phyloP scores from a whole-genome alignment of 2,329 filamentous ascomycete species.

The Pseudocercospora macadamiae region DNA sequence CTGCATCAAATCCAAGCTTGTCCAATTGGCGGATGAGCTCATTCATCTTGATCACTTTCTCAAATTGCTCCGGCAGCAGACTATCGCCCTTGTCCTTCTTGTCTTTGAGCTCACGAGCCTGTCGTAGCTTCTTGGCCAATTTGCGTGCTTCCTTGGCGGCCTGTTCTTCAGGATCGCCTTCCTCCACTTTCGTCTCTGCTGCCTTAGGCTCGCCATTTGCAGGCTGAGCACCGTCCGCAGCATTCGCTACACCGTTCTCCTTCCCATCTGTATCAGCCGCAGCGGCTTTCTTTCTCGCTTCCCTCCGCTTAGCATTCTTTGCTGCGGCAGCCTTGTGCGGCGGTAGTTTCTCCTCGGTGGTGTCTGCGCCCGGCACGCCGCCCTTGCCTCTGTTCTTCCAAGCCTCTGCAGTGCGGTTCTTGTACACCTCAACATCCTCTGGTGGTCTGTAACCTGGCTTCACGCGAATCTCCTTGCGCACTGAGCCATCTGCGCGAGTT shows the following conservation, averaged over 20 bases:
- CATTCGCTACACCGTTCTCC: slow-evolving; percentile 64
- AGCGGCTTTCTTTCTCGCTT: slow-evolving; percentile 65
- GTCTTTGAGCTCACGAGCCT: slow-evolving; percentile 84
- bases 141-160: slow-evolving; percentile 91
- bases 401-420: slow-evolving; percentile 83
- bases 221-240: slow-evolving; percentile 47
- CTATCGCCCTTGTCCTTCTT: slow-evolving; percentile 88
- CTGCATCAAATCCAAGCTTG: slow-evolving; percentile 77
- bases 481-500: slow-evolving; percentile 80
- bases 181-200: slow-evolving; percentile 43
- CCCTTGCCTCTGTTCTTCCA: slow-evolving; percentile 74
- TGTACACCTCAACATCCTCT: slow-evolving; percentile 95
- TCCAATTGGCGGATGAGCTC: slow-evolving; percentile 90
- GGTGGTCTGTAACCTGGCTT: slow-evolving; percentile 90
- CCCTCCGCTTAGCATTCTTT: slow-evolving; percentile 84
- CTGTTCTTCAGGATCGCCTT: slow-evolving; percentile 71
- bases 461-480: slow-evolving; percentile 92
- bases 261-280: slow-evolving; percentile 64
- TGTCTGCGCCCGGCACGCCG: slow-evolving; percentile 74
- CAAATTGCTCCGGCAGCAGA: slow-evolving; percentile 89
- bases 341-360: slow-evolving; percentile 39
- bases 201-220: slow-evolving; percentile 32
- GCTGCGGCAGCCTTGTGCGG: slow-evolving; percentile 56
- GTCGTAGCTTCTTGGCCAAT: slow-evolving; percentile 90
- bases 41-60: slow-evolving; percentile 96